Evolutionary conservation across 768 basidiomycete species (phyloP).

Genomic region (Mycena polygramma): DNA sequence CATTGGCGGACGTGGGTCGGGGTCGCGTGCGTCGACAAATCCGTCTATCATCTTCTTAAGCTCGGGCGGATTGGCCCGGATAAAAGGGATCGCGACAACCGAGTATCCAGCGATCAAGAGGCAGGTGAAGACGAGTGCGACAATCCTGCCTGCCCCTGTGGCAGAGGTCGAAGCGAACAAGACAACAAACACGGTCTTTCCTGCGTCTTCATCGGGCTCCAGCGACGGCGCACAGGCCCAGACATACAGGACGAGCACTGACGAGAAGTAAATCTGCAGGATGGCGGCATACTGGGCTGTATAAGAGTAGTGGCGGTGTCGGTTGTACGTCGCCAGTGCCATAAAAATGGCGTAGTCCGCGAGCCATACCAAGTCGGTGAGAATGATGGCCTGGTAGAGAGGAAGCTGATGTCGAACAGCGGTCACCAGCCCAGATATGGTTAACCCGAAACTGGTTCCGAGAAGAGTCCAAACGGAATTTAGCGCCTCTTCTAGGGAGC

Average conservation of each 20-base stretch:
- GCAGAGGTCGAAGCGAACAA: conserved; percentile 20
- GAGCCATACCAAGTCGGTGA: conserved; percentile 43
- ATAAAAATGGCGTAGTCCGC: conserved; percentile 43
- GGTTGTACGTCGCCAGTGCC: conserved; percentile 44
- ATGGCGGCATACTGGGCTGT: conserved; percentile 39
- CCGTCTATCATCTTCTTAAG: too few relatives aligned
- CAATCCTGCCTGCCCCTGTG: conserved; percentile 11
- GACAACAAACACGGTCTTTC: conserved; percentile 29
- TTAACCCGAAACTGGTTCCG: conserved; percentile 42
- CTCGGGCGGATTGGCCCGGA: background rate
- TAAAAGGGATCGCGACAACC: conserved; percentile 15
- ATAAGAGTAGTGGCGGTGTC: conserved; percentile 32
- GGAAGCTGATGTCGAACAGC: conserved; percentile 36
- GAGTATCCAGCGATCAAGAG: conserved; percentile 24
- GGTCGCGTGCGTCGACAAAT: too few relatives aligned
- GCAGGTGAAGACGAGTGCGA: conserved; percentile 25
- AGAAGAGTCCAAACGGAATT: conserved; percentile 44
- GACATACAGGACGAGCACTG: conserved; percentile 34
- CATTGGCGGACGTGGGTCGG: too few relatives aligned
- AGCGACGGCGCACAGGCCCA: conserved; percentile 30
- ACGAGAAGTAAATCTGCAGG: conserved; percentile 39
- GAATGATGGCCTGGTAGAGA: conserved; percentile 43
- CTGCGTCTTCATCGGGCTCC: background rate
- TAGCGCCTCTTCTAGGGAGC: conserved; percentile 40
- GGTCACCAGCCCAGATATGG: conserved; percentile 42